Conservation (phyloP, 768 basidiomycete genomes). For the Vararia minispora region DNA sequence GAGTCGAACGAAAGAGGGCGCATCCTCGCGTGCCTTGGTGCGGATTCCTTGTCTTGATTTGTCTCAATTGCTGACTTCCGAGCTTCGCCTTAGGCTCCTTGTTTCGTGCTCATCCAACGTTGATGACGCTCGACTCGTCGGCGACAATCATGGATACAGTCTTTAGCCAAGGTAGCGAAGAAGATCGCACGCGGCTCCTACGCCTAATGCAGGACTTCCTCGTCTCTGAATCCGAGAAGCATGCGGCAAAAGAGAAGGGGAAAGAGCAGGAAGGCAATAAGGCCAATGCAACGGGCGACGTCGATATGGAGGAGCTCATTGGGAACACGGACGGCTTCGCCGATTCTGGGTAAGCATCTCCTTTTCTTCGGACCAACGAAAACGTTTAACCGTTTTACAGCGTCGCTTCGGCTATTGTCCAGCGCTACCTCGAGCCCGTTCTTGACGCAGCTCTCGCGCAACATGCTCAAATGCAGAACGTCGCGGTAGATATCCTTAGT, state of each 20-base stretch:
- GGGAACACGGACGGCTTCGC: slow-evolving; percentile 95
- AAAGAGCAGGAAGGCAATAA: slow-evolving; percentile 26
- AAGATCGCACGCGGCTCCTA: slow-evolving; percentile 61
- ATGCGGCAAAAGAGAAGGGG: slow-evolving; percentile 61
- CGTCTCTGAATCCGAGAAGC: slow-evolving; percentile 70
- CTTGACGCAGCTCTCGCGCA: slow-evolving; percentile 70
- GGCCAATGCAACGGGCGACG: slow-evolving; percentile 29
- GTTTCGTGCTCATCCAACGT: slow-evolving; percentile 82
- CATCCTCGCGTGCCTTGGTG: slow-evolving; percentile 79
- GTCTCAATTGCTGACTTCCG: slow-evolving; percentile 1
- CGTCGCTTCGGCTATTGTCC: slow-evolving; percentile 88
- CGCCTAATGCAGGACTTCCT: slow-evolving; percentile 91
- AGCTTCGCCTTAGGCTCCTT: slow-evolving; percentile 80
- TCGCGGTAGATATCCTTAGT: slow-evolving; percentile 83
- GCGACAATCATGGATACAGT: slow-evolving; percentile 83
- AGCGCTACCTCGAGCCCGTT: slow-evolving; percentile 81
- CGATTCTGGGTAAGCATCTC: slow-evolving; percentile 77
- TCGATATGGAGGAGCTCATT: slow-evolving; percentile 89
- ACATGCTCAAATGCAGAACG: slow-evolving; percentile 58
- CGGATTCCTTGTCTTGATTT: slow-evolving; percentile 9
- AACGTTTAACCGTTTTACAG: slow-evolving; percentile 27
- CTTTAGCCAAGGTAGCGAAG: slow-evolving; percentile 64
- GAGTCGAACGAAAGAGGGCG: slow-evolving; percentile 54
- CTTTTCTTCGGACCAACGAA: background rate
- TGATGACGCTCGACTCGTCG: slow-evolving; percentile 78